Evolutionary conservation across 768 basidiomycete genomes (phyloP).

Genomic region (Mycena alexandri): DNA sequence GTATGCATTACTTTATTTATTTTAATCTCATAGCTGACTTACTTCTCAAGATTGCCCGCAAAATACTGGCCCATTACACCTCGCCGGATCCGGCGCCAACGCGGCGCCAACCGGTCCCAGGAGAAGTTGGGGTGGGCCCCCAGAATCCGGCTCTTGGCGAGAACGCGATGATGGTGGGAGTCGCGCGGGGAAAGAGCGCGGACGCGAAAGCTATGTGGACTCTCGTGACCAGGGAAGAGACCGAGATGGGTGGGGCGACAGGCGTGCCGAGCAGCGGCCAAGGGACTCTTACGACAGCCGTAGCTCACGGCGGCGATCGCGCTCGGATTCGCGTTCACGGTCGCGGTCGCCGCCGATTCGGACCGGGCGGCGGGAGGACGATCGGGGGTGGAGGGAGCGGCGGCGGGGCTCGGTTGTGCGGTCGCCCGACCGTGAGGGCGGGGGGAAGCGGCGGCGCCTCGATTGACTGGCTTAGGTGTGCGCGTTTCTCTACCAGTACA

Average conservation of each 20-base stretch:
- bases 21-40: constrained; percentile 1
- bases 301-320: constrained; percentile 43
- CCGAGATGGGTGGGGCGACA: constrained; percentile 43
- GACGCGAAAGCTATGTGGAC: constrained; percentile 31
- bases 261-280: constrained; percentile 40
- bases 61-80: constrained; percentile 55
- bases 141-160: constrained; percentile 52
- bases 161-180: constrained; percentile 40
- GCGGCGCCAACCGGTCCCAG: constrained; percentile 47
- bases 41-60: constrained; percentile 61
- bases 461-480: constrained; percentile 51
- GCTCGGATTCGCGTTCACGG: constrained; percentile 45
- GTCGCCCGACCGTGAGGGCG: constrained; percentile 44
- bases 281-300: constrained; percentile 44
- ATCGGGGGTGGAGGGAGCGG: constrained; percentile 41
- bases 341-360: constrained; percentile 48
- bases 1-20: constrained; percentile 52
- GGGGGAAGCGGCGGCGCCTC: constrained; percentile 69
- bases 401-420: constrained; percentile 51
- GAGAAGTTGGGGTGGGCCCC: constrained; percentile 48
- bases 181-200: constrained; percentile 38
- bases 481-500: constrained; percentile 17
- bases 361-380: constrained; percentile 39
- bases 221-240: constrained; percentile 39
- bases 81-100: constrained; percentile 51